These are phyloP conservation scores for Xylaria acuta DNA, from an alignment of 495 filamentous ascomycete genomes.

Conservation along the genomic window DNA sequence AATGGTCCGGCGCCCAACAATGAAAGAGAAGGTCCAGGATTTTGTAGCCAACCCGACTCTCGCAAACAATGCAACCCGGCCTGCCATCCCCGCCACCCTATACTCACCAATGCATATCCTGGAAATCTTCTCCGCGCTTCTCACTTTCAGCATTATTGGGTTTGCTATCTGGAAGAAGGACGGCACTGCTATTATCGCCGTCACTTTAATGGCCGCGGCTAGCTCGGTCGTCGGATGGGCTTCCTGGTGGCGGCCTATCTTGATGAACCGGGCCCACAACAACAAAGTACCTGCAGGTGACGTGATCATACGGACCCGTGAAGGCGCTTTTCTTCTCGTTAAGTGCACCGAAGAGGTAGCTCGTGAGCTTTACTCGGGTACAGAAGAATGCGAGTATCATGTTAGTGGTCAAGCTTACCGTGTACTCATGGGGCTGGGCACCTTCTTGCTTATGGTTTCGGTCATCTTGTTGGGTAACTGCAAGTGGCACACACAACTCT, in stretches of 20 bases:
- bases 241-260: slow-evolving; percentile 59
- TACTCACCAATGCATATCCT: slow-evolving; percentile 61
- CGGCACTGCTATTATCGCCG: slow-evolving; percentile 59
- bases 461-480: slow-evolving; percentile 69
- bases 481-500: slow-evolving; percentile 63
- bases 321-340: slow-evolving; percentile 67
- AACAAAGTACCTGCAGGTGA: slow-evolving; percentile 63
- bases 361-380: slow-evolving; percentile 67
- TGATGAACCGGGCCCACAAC: slow-evolving; percentile 55
- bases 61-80: slow-evolving; percentile 39
- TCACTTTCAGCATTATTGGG: slow-evolving; percentile 55
- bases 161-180: slow-evolving; percentile 49
- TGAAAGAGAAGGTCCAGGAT: slow-evolving; percentile 45
- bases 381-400: slow-evolving; percentile 61
- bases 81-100: slow-evolving; percentile 52
- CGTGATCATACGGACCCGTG: slow-evolving; percentile 65
- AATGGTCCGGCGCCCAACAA: slow-evolving; percentile 38
- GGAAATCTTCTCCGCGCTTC: slow-evolving; percentile 53
- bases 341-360: slow-evolving; percentile 68
- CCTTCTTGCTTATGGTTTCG: slow-evolving; percentile 65
- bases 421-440: slow-evolving; percentile 62
- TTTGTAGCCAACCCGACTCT: slow-evolving; percentile 46
- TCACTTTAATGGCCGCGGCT: slow-evolving; percentile 52
- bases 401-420: slow-evolving; percentile 52
- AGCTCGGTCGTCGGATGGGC: slow-evolving; percentile 61